These are phyloP conservation scores for Phytopythium delawarense DNA, from an alignment of 352 stramenopile genomes.

Conservation along the genomic window DNA sequence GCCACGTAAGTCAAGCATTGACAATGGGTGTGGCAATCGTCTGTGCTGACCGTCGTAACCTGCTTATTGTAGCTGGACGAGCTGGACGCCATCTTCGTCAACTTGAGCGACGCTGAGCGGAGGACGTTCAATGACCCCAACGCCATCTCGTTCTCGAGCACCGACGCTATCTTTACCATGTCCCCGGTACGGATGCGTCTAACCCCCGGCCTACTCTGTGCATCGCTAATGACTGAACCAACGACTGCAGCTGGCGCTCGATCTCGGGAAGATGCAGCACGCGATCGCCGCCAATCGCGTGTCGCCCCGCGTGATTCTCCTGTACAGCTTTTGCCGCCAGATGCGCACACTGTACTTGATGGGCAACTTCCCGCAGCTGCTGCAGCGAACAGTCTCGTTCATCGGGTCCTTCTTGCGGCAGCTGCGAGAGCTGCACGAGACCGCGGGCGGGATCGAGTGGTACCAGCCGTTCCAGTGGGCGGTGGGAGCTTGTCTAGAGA, in stretches of 20 bases:
- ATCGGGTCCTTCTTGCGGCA: conserved; percentile 45
- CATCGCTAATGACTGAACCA: neutral
- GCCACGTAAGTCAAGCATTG: conserved; percentile 49
- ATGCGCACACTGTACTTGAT: conserved; percentile 75
- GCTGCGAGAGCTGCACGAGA: conserved; percentile 25
- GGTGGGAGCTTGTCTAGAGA: conserved; percentile 64
- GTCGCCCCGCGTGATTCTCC: conserved; percentile 43
- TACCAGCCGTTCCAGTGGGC: conserved; percentile 67
- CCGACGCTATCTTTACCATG: conserved; percentile 54
- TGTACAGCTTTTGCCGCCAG: conserved; percentile 80
- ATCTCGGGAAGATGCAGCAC: conserved; percentile 39
- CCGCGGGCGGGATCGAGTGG: conserved; percentile 18
- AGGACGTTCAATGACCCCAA: conserved; percentile 15
- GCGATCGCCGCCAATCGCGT: conserved; percentile 51
- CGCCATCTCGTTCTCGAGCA: conserved; percentile 17
- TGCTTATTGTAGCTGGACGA: conserved; percentile 53
- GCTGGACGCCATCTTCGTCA: conserved; percentile 70
- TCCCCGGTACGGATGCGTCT: conserved; percentile 37
- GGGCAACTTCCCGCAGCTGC: conserved; percentile 57
- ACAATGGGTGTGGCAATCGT: neutral
- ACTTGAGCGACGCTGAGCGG: conserved; percentile 31
- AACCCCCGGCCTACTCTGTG: neutral
- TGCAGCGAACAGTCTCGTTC: conserved; percentile 49
- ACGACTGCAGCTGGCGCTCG: conserved; percentile 46
- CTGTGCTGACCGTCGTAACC: neutral